phyloP scores from a whole-genome alignment of 208 protist species.

The Leishmania braziliensis region DNA sequence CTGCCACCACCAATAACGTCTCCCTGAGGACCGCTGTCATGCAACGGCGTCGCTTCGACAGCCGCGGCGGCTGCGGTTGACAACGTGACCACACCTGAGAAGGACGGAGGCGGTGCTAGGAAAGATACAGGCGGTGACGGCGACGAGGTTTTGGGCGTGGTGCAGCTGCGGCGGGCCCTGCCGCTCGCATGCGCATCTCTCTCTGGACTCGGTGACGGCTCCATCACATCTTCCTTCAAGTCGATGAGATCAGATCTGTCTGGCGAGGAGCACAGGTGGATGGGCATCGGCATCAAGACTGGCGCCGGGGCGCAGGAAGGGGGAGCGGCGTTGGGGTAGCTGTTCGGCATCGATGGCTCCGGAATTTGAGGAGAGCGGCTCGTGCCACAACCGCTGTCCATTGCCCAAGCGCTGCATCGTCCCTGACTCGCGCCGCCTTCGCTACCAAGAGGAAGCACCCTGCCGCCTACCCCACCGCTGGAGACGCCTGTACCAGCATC shows the following conservation, averaged over 20 bases:
- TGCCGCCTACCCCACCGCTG: background rate
- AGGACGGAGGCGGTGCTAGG: background rate
- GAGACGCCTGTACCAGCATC: background rate
- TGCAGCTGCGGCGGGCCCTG: background rate
- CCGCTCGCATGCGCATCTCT: background rate
- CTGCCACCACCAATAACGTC: background rate
- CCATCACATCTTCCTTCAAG: background rate
- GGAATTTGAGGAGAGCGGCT: conserved; percentile 19
- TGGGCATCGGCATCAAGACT: background rate
- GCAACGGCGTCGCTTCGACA: background rate
- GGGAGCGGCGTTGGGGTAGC: conserved; percentile 7
- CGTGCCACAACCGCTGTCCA: conserved; percentile 16
- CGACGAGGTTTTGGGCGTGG: background rate
- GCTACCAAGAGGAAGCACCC: conserved; percentile 3
- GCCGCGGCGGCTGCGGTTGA: background rate
- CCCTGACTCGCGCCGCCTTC: conserved; percentile 13
- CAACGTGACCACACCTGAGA: background rate
- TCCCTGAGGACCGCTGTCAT: background rate
- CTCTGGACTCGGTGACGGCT: conserved; percentile 19
- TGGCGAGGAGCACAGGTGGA: background rate
- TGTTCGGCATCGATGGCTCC: conserved; percentile 26
- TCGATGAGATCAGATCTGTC: background rate
- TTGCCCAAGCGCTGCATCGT: conserved; percentile 20
- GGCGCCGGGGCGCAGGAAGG: conserved; percentile 22
- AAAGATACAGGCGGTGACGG: background rate